Base-by-base conservation (phyloP, 345 rosid species). In the Dipteronia dyeriana region DNA sequence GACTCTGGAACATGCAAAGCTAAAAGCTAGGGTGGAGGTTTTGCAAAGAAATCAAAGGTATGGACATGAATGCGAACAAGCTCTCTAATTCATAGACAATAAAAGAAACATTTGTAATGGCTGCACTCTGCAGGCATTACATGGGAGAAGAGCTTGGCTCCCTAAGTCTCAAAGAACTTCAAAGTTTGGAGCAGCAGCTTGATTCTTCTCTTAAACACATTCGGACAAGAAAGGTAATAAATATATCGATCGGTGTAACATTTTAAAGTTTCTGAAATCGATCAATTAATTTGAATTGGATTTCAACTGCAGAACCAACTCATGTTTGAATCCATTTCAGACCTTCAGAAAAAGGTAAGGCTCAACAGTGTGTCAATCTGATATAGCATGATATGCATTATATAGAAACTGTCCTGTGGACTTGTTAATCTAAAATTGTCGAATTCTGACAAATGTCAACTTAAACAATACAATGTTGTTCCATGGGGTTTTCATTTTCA, bases 141-240 rank as follows among this genome's bases (percentile, higher is more conserved):
- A 88, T 85, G 95, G 99, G 99, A 68, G 98, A 96, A 78, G 96
- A 91, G 64, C 87, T 96, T 71, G 95, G 89, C 10, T 49, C 88
- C 22, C 70, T 96, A 79, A 93, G 86, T 69, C 86, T 92, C 71
- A 91, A 89, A 80, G 94, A 89, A 79, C 93, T 93, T 71, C 96
- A 93, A 64, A 91, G 84, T 79, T 80, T 95, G 87, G 98, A 93
- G 85, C 93, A 89, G 13, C 97, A 95, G 82, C 87, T 91, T 60
- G 94, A 87, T 77, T 84, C 88, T 60, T 89, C 92, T 60, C 91
- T 93, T 74, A 93, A 93, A 79, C 92, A 87, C 80, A 79, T 90
- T 22, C 83, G 94, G 76, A 78, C 94, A 68, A 90, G 90, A 84
- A 90, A 85, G 94, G 97, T 93, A 85, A 70, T 19, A 34, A 34